These are phyloP conservation scores for Thermoascus crustaceus DNA, from an alignment of 2,329 filamentous ascomycete species.

Conservation along the genomic window DNA sequence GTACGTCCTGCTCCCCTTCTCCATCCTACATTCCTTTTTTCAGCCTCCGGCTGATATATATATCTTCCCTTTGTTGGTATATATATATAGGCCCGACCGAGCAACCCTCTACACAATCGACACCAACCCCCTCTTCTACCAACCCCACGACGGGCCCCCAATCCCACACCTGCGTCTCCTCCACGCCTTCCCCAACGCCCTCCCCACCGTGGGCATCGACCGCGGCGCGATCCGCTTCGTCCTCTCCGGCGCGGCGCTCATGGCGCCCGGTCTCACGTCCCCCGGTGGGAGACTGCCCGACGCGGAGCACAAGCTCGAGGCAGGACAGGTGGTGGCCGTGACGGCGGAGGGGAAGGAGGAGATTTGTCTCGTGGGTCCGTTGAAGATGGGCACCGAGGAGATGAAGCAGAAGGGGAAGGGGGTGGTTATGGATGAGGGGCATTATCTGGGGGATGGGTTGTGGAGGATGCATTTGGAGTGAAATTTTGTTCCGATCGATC, in stretches of 20 bases:
- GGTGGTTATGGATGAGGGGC: conserved; percentile 83
- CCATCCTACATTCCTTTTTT: not conserved
- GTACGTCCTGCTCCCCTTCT: conserved; percentile 28
- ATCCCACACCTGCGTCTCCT: conserved; percentile 84
- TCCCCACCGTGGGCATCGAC: conserved; percentile 82
- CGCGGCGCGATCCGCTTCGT: conserved; percentile 96
- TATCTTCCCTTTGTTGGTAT: no score
- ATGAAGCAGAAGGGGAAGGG: conserved; percentile 94
- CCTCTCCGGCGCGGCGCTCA: conserved; percentile 82
- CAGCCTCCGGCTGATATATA: not conserved
- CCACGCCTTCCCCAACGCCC: conserved; percentile 78
- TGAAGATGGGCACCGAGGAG: conserved; percentile 80
- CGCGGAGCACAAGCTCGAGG: conserved; percentile 55
- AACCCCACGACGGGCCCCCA: conserved; percentile 67
- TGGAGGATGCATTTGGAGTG: conserved; percentile 64
- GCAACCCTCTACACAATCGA: conserved; percentile 81
- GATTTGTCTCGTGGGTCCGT: conserved; percentile 76
- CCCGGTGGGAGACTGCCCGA: conserved; percentile 71
- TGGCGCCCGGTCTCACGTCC: conserved; percentile 88
- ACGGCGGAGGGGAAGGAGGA: conserved; percentile 89
- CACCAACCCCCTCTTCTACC: conserved; percentile 76
- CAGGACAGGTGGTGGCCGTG: conserved; percentile 79
- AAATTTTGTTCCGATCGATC: no score
- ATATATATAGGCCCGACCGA: conserved; percentile 59
- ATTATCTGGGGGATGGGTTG: conserved; percentile 88